phyloP scores from a whole-genome alignment of 768 basidiomycete genomes.

The Boletus edulis region DNA sequence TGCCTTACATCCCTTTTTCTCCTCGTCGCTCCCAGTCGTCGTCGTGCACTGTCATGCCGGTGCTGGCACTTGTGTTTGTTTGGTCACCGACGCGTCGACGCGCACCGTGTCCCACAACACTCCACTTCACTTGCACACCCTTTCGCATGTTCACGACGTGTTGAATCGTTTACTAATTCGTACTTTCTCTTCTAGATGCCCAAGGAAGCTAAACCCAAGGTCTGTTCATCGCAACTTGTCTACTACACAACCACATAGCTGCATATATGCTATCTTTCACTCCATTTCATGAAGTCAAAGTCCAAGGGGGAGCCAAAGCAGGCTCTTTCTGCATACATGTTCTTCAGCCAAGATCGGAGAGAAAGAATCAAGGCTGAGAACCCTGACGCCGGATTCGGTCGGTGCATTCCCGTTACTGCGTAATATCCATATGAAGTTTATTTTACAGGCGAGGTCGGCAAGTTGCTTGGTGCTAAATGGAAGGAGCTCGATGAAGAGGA shows the following conservation, averaged over 20 bases:
- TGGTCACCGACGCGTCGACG: slow-evolving; percentile 39
- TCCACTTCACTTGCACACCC: slow-evolving; percentile 29
- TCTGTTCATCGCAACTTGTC: slow-evolving; percentile 32
- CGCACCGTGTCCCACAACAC: slow-evolving; percentile 27
- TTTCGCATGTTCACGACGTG: slow-evolving; percentile 38
- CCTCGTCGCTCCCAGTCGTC: slow-evolving; percentile 21
- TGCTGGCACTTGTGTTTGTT: slow-evolving; percentile 32
- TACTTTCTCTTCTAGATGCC: slow-evolving; percentile 60
- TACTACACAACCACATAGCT: slow-evolving; percentile 2
- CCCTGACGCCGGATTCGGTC: slow-evolving; percentile 91
- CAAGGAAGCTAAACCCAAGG: slow-evolving; percentile 74
- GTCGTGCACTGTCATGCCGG: slow-evolving; percentile 21
- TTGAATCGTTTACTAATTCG: slow-evolving; percentile 36
- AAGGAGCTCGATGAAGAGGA: slow-evolving; percentile 90
- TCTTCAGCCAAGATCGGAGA: slow-evolving; percentile 96
- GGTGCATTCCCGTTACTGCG: slow-evolving; percentile 19
- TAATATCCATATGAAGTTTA: background rate
- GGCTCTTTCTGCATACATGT: slow-evolving; percentile 96
- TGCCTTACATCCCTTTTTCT: slow-evolving; percentile 9
- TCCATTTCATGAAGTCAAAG: slow-evolving; percentile 57
- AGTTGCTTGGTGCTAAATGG: slow-evolving; percentile 95
- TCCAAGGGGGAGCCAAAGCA: slow-evolving; percentile 71
- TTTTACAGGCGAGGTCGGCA: slow-evolving; percentile 83
- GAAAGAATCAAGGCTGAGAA: slow-evolving; percentile 95
- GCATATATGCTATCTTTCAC: slow-evolving; percentile 18